Evolutionary conservation across 495 filamentous ascomycete species (phyloP).

Genomic region (Penicillium malachiteum): DNA sequence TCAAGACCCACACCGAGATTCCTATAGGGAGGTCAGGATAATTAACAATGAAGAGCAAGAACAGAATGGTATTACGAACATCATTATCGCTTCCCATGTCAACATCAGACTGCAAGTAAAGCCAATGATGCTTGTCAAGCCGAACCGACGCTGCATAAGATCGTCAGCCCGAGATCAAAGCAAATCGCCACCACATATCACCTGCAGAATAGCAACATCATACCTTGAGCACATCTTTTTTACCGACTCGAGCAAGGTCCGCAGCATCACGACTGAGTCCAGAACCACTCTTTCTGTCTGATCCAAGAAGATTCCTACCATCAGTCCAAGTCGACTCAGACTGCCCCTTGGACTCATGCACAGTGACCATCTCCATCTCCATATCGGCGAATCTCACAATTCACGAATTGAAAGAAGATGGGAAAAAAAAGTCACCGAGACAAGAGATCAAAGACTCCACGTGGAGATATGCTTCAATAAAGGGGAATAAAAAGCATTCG

Average conservation of each 20-base stretch:
- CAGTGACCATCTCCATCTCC: neutral
- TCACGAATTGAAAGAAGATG: neutral
- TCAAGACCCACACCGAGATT: neutral
- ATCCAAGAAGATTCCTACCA: neutral
- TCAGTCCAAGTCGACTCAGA: neutral
- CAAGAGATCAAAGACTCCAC: neutral
- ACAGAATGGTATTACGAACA: neutral
- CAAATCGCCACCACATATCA: neutral
- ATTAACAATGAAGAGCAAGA: neutral
- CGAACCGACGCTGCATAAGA: neutral
- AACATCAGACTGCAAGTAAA: slow-evolving; percentile 4
- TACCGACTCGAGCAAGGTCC: neutral
- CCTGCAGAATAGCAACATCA: neutral
- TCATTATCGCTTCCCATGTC: slow-evolving; percentile 1
- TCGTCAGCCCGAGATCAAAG: neutral
- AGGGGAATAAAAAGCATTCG: neutral
- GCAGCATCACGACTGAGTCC: neutral
- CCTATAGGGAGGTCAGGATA: neutral
- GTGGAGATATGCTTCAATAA: neutral
- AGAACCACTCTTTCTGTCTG: neutral
- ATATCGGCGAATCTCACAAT: neutral
- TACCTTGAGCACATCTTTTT: slow-evolving; percentile 3
- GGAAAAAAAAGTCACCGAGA: neutral
- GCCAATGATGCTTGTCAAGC: neutral
- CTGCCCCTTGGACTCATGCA: neutral